A percentile compares a stretch with the other conserved stretches of the same genome.
phyloP scores from a whole-genome alignment of 768 basidiomycete species.

The Boletus patriciae region DNA sequence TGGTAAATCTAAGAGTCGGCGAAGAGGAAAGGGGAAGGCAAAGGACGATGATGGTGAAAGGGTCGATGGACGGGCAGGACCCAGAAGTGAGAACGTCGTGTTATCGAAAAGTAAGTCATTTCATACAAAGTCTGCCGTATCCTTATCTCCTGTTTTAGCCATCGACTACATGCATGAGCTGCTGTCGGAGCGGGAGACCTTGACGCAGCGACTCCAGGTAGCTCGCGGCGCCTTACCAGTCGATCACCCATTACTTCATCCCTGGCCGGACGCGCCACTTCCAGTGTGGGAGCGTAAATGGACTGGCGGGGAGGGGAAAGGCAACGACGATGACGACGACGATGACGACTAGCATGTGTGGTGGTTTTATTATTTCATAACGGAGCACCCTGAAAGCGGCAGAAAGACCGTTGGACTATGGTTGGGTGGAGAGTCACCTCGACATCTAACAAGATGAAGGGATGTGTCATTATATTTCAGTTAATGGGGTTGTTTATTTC shows the following conservation, averaged over 20 bases:
- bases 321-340: slow-evolving; percentile 48
- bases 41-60: slow-evolving; percentile 58
- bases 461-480: slow-evolving; percentile 27
- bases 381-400: not conserved
- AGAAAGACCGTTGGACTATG: not conserved
- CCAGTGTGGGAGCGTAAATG: slow-evolving; percentile 83
- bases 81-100: slow-evolving; percentile 88
- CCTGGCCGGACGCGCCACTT: slow-evolving; percentile 25
- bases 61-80: slow-evolving; percentile 82
- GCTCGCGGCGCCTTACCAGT: slow-evolving; percentile 58
- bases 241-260: slow-evolving; percentile 55
- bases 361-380: not conserved
- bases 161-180: slow-evolving; percentile 82
- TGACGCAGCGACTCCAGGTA: slow-evolving; percentile 58
- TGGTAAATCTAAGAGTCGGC: slow-evolving; percentile 36
- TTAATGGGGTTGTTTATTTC: slow-evolving; percentile 22
- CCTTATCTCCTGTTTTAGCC: slow-evolving; percentile 44
- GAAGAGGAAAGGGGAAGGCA: slow-evolving; percentile 38
- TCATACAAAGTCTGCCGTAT: not conserved
- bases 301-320: slow-evolving; percentile 67
- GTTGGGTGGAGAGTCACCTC: not conserved
- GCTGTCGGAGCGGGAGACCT: slow-evolving; percentile 54
- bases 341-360: slow-evolving; percentile 40
- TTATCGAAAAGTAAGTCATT: slow-evolving; percentile 72
- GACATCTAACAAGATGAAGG: slow-evolving; percentile 3